Base-by-base conservation (phyloP, 208 protist genomes). In the Zelonia costaricensis region DNA sequence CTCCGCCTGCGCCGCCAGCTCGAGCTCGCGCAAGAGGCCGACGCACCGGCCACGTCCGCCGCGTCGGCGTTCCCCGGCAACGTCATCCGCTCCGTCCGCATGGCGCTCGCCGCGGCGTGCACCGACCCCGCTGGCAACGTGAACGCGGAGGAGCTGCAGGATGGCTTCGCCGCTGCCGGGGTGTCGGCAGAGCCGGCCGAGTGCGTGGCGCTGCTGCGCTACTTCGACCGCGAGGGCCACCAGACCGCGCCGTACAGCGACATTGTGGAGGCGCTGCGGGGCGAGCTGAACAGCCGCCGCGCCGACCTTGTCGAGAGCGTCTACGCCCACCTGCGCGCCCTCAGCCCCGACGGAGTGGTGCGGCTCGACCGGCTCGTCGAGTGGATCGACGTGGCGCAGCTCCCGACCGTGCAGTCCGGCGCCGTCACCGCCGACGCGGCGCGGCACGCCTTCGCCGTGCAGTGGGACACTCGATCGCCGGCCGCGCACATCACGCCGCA, bases 31-130 rank as follows among this genome's bases (percentile, higher is more conserved):
- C 67, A 62, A 42, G 73, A 83, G n/a, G 66, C 70, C 12, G 30
- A 30, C 8, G 1, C 18, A 18, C 25, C 12, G 6, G 48, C 30
- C 20, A 12, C 20, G 10, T 3, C 35, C 2, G 27, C 45, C 1
- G 5, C 47, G 39, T 76, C 83, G 1, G 69, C 77, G 12, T 93
- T 92, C 63, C 85, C 85, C 1, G 87, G 87, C 33, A 93, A 94
- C 51, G 75, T 93, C 15, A 68, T 84, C 4, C 80, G 85, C 40
- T 71, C 72, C 6, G 43, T 92, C 9, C 82, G 81, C 22, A 62
- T 71, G 13, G 72, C 80, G 15, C 53, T 92, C 10, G 66, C 69
- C 13, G 45, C 31, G 12, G 33, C 49, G 31, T 74, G 64, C 53
- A 76, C 62, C 38, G 62, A 80, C 38, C 36, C 62, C 12, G 47